Conservation (phyloP, 2,329 filamentous ascomycete genomes). For the Phaeosphaeriaceae sp. region DNA sequence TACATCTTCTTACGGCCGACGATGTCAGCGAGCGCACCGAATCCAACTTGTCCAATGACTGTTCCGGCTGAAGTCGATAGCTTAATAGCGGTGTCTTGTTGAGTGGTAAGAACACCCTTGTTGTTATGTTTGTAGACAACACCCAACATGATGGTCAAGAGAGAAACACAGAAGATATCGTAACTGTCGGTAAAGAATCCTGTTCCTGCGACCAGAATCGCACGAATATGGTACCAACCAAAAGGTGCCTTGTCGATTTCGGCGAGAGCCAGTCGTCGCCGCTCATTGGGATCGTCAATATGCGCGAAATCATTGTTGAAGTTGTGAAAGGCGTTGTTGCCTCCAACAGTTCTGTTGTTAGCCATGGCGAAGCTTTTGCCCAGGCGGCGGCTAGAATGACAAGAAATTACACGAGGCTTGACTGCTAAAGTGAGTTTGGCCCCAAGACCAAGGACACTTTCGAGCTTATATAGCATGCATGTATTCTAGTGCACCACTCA, state of each 20-base stretch:
- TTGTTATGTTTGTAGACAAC: slow-evolving; percentile 72
- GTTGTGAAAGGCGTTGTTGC: slow-evolving; percentile 34
- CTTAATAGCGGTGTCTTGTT: slow-evolving; percentile 84
- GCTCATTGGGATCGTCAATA: slow-evolving; percentile 75
- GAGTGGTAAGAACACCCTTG: slow-evolving; percentile 62
- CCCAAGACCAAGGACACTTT: slow-evolving; percentile 2
- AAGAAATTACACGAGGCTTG: slow-evolving; percentile 17
- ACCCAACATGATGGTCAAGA: slow-evolving; percentile 70
- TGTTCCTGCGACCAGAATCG: slow-evolving; percentile 78
- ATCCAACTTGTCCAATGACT: slow-evolving; percentile 80
- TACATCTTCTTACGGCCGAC: slow-evolving; percentile 86
- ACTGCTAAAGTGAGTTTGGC: slow-evolving; percentile 1
- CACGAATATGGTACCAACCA: slow-evolving; percentile 81
- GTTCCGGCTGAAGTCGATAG: slow-evolving; percentile 83
- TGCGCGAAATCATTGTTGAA: slow-evolving; percentile 51
- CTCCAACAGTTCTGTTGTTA: slow-evolving; percentile 27
- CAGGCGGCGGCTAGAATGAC: slow-evolving; percentile 6
- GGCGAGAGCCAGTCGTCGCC: slow-evolving; percentile 77
- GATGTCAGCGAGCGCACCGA: slow-evolving; percentile 68
- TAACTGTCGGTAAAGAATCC: slow-evolving; percentile 89
- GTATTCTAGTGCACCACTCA: background rate
- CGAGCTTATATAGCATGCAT: slow-evolving; percentile 3
- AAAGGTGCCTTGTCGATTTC: slow-evolving; percentile 84
- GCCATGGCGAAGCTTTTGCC: slow-evolving; percentile 22
- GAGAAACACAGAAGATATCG: slow-evolving; percentile 60